Base-by-base conservation (phyloP, 495 filamentous ascomycete species). In the Penicillium chermesinum region DNA sequence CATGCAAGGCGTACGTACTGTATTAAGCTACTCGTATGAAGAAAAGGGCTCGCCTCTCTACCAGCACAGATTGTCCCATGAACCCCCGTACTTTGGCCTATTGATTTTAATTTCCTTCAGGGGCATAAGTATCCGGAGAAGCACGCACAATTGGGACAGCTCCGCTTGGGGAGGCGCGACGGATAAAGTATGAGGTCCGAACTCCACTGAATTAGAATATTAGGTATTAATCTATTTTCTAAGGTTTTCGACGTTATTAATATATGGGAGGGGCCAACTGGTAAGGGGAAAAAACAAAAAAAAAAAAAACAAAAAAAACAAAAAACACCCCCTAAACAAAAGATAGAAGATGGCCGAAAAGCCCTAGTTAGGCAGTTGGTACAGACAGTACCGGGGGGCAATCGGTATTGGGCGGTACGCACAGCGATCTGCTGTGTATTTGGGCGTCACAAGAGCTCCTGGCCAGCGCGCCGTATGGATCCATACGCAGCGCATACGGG, bases 361-460 rank as follows among this genome's bases (percentile, higher is more conserved):
- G 10, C 25, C 25, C 25, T 16, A 17, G 30, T 15, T 30, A 44
- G 34, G 13, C 15, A 54, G 44, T 41, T 16, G 18, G 16, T n/a
- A 48, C 12, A 35, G n/a, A 43, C 41, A 48, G n/a, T n/a, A n/a
- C n/a, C n/a, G n/a, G n/a, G n/a, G n/a, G 35, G 36, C 43, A 36
- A 46, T 36, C 35, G 4, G 35, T 38, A 38, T 38, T 13, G n/a
- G 6, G 4, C 35, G 5, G 35, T 38, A 38, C 41, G 25, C 41
- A 21, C 25, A 30, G 25, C 25, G 25, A 30, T 30, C 25, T 10
- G 5, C 10, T 5, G 25, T 30, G 25, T 30, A 30, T 30, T 30
- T 30, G 25, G 22, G 19, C 10, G 51, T 54, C 40, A 49, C 46
- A 50, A 49, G 49, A 49, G 25, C 38, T 54, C 51, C 49, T 54